Evolutionary conservation across 345 rosid species (phyloP).

Genomic region (Boechera divaricarpa): DNA sequence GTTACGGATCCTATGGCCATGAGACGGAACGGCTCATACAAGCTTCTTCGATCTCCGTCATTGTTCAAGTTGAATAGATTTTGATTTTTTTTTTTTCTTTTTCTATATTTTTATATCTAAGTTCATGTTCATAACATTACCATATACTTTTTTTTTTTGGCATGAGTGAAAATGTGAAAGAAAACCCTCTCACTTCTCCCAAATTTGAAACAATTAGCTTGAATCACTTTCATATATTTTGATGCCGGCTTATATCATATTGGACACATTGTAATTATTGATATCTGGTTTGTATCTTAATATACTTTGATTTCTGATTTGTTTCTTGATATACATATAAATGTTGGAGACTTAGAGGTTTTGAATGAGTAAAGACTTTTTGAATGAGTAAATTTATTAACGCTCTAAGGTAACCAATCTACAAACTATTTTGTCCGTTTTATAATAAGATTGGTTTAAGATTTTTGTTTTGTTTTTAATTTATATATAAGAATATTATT

Average conservation of each 20-base stretch:
- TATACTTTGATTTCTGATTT: no score
- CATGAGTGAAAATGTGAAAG: constrained; percentile 28
- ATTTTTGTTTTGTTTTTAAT: no score
- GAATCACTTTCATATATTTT: neutral
- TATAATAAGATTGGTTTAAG: no score
- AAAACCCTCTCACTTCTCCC: neutral
- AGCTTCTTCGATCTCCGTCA: constrained; percentile 49
- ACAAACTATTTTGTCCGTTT: no score
- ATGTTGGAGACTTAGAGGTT: neutral
- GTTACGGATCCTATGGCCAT: constrained; percentile 30
- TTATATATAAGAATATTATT: no score
- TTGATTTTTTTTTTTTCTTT: neutral
- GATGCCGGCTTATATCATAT: constrained; percentile 6
- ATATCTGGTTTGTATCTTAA: neutral
- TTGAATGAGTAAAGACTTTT: neutral
- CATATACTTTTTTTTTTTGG: neutral
- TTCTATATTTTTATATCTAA: neutral
- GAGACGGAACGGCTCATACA: constrained; percentile 45
- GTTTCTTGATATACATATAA: neutral
- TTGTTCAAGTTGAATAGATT: constrained; percentile 50
- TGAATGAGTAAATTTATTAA: neutral
- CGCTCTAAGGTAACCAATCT: no score
- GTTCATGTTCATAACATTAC: constrained; percentile 31
- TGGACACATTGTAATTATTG: constrained; percentile 3
- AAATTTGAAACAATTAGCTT: constrained; percentile 14